Evolutionary conservation across 371 early-diverging fungal species (phyloP).

Genomic region (Zancudomyces culisetae): DNA sequence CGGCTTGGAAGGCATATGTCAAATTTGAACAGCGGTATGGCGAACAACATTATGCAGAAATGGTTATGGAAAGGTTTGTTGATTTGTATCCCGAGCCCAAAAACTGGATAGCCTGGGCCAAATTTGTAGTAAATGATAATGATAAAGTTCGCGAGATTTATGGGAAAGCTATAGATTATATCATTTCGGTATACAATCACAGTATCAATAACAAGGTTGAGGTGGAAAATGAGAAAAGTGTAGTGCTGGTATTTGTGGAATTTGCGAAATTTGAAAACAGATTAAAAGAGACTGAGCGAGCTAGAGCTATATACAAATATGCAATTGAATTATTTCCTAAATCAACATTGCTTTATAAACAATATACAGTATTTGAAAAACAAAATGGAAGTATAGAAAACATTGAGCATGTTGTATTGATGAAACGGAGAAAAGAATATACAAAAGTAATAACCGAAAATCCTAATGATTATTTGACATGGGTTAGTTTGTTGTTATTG

Average conservation of each 20-base stretch:
- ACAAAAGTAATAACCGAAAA: constrained; percentile 61
- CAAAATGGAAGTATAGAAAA: constrained; percentile 74
- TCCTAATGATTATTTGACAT: constrained; percentile 79
- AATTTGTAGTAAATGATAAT: constrained; percentile 78
- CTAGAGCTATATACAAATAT: constrained; percentile 86
- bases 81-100: constrained; percentile 79
- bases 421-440: constrained; percentile 73
- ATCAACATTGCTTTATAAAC: constrained; percentile 52
- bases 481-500: constrained; percentile 84
- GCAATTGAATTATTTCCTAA: constrained; percentile 71
- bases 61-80: constrained; percentile 68
- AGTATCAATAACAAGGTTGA: too few species aligned
- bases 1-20: constrained; percentile 85
- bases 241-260: constrained; percentile 73
- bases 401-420: constrained; percentile 73
- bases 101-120: constrained; percentile 86
- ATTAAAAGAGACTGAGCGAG: constrained; percentile 76
- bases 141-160: constrained; percentile 59
- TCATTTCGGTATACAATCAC: too few species aligned
- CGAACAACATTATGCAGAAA: constrained; percentile 65
- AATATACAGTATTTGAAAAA: constrained; percentile 90
- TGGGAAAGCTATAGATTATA: constrained; percentile 72
- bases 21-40: constrained; percentile 81
- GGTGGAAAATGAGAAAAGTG: constrained; percentile 71
- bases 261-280: constrained; percentile 92